Evolutionary conservation across 2,329 filamentous ascomycete genomes (phyloP), one percentile per base, ranked within the genome.

Genomic region (Geosmithia flava): DNA sequence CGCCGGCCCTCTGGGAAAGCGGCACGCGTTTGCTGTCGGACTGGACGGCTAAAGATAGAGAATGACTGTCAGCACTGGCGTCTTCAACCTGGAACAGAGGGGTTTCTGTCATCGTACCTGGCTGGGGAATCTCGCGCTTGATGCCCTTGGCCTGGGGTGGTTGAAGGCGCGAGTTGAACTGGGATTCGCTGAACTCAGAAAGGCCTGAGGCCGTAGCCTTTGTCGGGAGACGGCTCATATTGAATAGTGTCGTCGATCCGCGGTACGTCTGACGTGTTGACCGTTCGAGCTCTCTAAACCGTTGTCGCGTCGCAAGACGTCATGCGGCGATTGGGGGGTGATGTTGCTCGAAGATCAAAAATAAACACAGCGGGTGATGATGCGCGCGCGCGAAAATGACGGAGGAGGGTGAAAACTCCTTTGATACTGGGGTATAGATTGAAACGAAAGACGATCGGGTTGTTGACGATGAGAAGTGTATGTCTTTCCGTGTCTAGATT

Each of bases 11-110:
- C 49, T 82, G 76, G 19, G 62, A 63, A 23, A 81, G 63, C 15
- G 75, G 77, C 56, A 79, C 80, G 49, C 80, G 71, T 62, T 85
- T 84, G 3, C 77, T 57, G 46, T 79, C 73, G 19, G 79, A 70
- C 56, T 78, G 70, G 20, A 65, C 54, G 47, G 71, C 78, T 81
- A 53, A 45, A 37, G 5, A 37, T 27, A 8, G 4, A 46, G 48
- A 49, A 49, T 23, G 46, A 16, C 29, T 44, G 53, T 60, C 19
- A 61, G 55, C 45, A 16, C 27, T 46, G 10, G 40, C 49, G 43
- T 3, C 15, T 16, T 33, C 20, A 43, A n/a, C 29, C 29, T 13
- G 23, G 20, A 16, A 20, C 19, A 39, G n/a, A 20, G 44, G 19
- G 23, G 42, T 45, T 20, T 42, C 19, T n/a, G n/a, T 30, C n/a